phyloP scores from a whole-genome alignment of 2,329 filamentous ascomycete species.

The Fusarium papillatum region DNA sequence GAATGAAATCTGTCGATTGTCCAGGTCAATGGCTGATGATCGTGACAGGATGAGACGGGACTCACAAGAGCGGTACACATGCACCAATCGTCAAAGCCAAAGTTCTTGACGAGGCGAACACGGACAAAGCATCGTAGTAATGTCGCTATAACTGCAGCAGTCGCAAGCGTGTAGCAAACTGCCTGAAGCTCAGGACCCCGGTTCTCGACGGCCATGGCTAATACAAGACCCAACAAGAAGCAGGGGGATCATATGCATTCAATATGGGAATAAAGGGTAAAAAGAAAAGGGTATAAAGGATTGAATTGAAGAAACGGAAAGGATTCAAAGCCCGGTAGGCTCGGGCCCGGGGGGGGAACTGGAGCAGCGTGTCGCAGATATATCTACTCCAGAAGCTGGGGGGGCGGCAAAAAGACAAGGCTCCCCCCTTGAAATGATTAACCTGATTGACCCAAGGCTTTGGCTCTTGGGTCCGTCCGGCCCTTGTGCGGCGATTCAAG shows the following conservation, averaged over 20 bases:
- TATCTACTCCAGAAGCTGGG: conserved; percentile 18
- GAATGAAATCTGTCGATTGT: conserved; percentile 48
- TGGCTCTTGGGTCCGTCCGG: conserved; percentile 9
- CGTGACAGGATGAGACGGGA: not conserved
- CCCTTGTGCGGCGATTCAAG: conserved; percentile 14
- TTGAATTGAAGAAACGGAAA: conserved; percentile 25
- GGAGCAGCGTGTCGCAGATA: conserved; percentile 28
- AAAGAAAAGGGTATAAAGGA: not conserved
- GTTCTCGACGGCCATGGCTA: conserved; percentile 45
- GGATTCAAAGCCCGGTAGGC: conserved; percentile 26
- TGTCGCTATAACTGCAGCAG: conserved; percentile 44
- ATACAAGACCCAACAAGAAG: not conserved
- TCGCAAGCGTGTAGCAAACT: conserved; percentile 48
- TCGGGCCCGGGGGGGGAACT: conserved; percentile 29
- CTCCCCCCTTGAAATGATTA: not conserved
- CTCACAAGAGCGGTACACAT: conserved; percentile 53
- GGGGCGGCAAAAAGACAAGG: not conserved
- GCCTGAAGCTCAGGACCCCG: conserved; percentile 51
- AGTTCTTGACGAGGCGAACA: conserved; percentile 51
- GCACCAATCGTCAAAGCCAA: conserved; percentile 55
- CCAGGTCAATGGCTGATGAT: not conserved
- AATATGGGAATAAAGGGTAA: not conserved
- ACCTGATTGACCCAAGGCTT: conserved; percentile 21
- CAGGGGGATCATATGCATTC: not conserved
- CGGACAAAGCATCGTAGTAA: conserved; percentile 52